Evolutionary conservation across 495 filamentous ascomycete species (phyloP), one percentile per base, ranked within the genome.

Genomic region (Stereocaulon alpinum): DNA sequence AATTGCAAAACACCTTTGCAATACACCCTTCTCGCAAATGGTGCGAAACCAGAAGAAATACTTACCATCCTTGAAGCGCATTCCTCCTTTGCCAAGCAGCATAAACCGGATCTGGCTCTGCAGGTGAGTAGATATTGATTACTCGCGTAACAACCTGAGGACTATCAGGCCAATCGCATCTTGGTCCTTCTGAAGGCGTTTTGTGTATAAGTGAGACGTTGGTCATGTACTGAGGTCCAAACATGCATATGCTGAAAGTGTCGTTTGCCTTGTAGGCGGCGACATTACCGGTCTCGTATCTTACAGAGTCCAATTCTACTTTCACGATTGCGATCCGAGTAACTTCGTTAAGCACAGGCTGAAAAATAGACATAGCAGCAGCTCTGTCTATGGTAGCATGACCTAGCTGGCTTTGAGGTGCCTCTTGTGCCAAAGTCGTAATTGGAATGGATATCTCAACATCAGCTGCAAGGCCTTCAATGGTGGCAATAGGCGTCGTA

Each of bases 121-220:
- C 27, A 56, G 34, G 34, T 56, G 40, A 40, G 34, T 56, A 56
- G 22, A 40, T 9, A 56, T 56, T 44, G 27, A 56, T 42, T 24
- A 56, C 34, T 6, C 34, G 27, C 20, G 34, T 56, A 9, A 44
- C 2, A 1, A 56, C 53, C 37, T 56, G 34, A 56, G 34, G 40
- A 29, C 27, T 56, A 22, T 56, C 37, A 40, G 37, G 37, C 27
- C 37, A 56, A 56, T 56, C 34, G 27, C 34, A 58, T 58, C 22
- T 58, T 51, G 42, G 43, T 30, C 27, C 42, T 49, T 58, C 22
- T 58, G 42, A 58, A 58, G 42, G 43, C 30, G 42, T 50, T 58
- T 51, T 58, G 7, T 50, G 40, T 58, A 58, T 58, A 58, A 58
- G 40, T 52, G 22, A 58, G 42, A 58, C 34, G 34, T 58, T 50